These are phyloP conservation scores for Cicer arietinum DNA, from an alignment of 306 rosid genomes.

Conservation along the genomic window DNA sequence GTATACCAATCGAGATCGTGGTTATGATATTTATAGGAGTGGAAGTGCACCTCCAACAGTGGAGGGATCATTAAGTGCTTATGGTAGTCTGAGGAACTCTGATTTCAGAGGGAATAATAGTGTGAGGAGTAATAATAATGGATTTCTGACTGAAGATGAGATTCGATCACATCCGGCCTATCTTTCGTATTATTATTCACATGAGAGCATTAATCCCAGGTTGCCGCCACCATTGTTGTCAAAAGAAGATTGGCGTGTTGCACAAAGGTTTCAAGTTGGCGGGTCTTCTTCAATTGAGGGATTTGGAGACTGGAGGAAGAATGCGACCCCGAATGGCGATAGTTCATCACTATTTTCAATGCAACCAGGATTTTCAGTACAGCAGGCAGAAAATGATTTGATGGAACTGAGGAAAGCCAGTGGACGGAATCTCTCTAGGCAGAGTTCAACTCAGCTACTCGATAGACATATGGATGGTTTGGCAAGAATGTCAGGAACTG, in stretches of 20 bases:
- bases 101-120: slow-evolving; percentile 51
- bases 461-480: slow-evolving; percentile 58
- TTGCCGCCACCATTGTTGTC: slow-evolving; percentile 89
- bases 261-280: slow-evolving; percentile 81
- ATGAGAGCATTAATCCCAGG: slow-evolving; percentile 81
- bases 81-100: slow-evolving; percentile 70
- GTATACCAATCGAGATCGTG: slow-evolving; percentile 62
- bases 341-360: slow-evolving; percentile 74
- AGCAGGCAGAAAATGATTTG: slow-evolving; percentile 69
- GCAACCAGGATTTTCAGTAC: slow-evolving; percentile 76
- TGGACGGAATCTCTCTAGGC: slow-evolving; percentile 62
- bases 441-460: slow-evolving; percentile 60
- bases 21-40: slow-evolving; percentile 79
- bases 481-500: slow-evolving; percentile 57
- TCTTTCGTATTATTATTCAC: slow-evolving; percentile 85
- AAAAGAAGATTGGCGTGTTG: slow-evolving; percentile 94
- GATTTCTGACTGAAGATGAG: slow-evolving; percentile 83
- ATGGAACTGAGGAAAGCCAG: slow-evolving; percentile 63
- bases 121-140: slow-evolving; percentile 53
- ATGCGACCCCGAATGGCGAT: slow-evolving; percentile 51
- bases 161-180: slow-evolving; percentile 87
- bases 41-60: slow-evolving; percentile 99
- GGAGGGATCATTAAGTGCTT: slow-evolving; percentile 86
- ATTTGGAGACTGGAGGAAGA: slow-evolving; percentile 75
- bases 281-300: slow-evolving; percentile 68